A percentile compares a stretch with the other conserved stretches of the same genome.
Evolutionary conservation across 306 rosid genomes (phyloP).

Genomic region (Myrica gale): DNA sequence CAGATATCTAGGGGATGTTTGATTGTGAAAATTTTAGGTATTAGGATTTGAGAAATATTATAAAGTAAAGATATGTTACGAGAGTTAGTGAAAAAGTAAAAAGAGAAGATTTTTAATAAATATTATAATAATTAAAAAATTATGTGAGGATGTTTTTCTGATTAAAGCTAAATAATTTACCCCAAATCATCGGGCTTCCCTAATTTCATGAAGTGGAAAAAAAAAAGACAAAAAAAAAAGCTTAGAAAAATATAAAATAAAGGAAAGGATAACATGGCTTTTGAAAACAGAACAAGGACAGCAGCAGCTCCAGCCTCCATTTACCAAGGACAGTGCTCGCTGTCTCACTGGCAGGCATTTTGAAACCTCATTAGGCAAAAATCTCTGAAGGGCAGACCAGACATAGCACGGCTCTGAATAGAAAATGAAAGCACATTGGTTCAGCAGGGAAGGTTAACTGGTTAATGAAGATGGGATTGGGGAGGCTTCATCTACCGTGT

Average conservation of each 20-base stretch:
- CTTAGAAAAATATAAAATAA: neutral
- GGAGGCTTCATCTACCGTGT: neutral
- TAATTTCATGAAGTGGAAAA: too few species aligned
- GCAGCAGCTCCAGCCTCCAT: neutral
- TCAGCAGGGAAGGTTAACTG: neutral
- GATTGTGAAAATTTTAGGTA: too few species aligned
- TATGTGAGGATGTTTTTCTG: too few species aligned
- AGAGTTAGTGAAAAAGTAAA: too few species aligned
- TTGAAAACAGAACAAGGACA: neutral
- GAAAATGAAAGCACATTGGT: neutral
- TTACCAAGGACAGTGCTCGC: neutral
- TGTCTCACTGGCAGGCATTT: neutral
- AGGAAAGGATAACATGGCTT: neutral
- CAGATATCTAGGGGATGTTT: too few species aligned
- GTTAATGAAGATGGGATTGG: neutral
- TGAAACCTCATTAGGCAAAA: neutral
- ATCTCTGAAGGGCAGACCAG: constrained; percentile 9
- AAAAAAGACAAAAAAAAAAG: too few species aligned
- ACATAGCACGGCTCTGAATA: neutral
- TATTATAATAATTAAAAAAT: too few species aligned
- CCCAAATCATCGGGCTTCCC: too few species aligned
- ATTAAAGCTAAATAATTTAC: too few species aligned
- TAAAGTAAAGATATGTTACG: too few species aligned
- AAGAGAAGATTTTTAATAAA: too few species aligned
- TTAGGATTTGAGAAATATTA: too few species aligned